A percentile compares a stretch with the other conserved stretches of the same genome.
phyloP scores from a whole-genome alignment of 177 flowering plant genomes.

The Vitis hybrid region DNA sequence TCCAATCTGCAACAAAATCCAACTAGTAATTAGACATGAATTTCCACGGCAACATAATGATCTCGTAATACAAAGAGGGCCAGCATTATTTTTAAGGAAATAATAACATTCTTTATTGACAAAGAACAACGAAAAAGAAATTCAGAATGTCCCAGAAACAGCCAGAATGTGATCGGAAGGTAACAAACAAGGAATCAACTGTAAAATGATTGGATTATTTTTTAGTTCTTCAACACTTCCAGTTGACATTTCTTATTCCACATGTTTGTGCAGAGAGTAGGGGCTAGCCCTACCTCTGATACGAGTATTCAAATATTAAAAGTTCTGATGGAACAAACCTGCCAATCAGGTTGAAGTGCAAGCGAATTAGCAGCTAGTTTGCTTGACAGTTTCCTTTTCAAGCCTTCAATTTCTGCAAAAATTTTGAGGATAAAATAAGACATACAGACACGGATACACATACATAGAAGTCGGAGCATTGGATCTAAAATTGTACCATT shows the following conservation, averaged over 20 bases:
- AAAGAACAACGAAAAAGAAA: too few relatives aligned
- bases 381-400: conserved; percentile 91
- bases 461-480: too few relatives aligned
- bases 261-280: too few relatives aligned
- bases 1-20: conserved; percentile 63
- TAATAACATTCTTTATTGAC: too few relatives aligned
- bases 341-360: conserved; percentile 77
- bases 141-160: too few relatives aligned
- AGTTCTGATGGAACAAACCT: conserved; percentile 36
- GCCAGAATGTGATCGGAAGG: too few relatives aligned
- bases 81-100: too few relatives aligned
- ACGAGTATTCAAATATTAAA: not conserved
- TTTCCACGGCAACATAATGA: not conserved
- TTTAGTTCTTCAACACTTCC: not conserved
- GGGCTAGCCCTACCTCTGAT: not conserved
- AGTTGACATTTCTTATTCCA: too few relatives aligned
- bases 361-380: conserved; percentile 90
- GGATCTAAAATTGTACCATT: conserved; percentile 47
- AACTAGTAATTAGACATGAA: not conserved
- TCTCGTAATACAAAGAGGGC: too few relatives aligned
- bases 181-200: too few relatives aligned
- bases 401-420: conserved; percentile 83
- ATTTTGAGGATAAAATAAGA: not conserved
- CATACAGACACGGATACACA: not conserved
- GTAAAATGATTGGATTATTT: too few relatives aligned